Base-by-base conservation (phyloP, 768 basidiomycete species). In the Calocybe cyanea region DNA sequence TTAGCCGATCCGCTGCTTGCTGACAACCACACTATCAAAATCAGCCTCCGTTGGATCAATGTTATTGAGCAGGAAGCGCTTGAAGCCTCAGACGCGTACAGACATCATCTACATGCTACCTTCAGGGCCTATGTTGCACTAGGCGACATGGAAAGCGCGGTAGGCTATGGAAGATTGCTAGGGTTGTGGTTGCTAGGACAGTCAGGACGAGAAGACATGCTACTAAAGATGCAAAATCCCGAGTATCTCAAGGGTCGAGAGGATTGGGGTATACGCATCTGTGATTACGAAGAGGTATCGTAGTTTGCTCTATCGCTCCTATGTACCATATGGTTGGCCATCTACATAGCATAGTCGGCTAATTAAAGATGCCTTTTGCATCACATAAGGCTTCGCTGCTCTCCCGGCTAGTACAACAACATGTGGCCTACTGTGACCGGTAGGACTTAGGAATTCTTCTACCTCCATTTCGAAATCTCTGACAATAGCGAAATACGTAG, bases 21-120 rank as follows among this genome's bases (percentile, higher is more conserved):
- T n/a, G 55, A 53, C 19, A 46, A 58, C 30, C 41, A 57, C 23
- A 47, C 42, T 4, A 59, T 59, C 25, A 51, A 43, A 28, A 48
- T 49, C 19, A 57, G 55, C 43, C 41, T 54, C 7, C 42, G 44
- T 13, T 59, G 55, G 51, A 48, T 59, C 17, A 10, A 19, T 8
- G 43, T 55, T 4, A 57, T 57, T 3, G 32, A 51, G 37, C 35
- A 52, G 17, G 57, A 59, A 19, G 57, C 33, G 0, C 30, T 59
- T 11, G 50, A 59, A 38, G 52, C 50, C n/a, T 51, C 52, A 3
- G 42, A 49, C 31, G 48, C 50, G 7, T 57, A 52, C 32, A 37
- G 39, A 28, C 47, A 47, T 17, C 55, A 59, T 47, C 24, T 55
- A 2, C 43, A 48, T 21, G 55, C 57, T 9, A 49, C 57, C 14